phyloP scores from a whole-genome alignment of 768 basidiomycete genomes.

The Agrocybe pediades region DNA sequence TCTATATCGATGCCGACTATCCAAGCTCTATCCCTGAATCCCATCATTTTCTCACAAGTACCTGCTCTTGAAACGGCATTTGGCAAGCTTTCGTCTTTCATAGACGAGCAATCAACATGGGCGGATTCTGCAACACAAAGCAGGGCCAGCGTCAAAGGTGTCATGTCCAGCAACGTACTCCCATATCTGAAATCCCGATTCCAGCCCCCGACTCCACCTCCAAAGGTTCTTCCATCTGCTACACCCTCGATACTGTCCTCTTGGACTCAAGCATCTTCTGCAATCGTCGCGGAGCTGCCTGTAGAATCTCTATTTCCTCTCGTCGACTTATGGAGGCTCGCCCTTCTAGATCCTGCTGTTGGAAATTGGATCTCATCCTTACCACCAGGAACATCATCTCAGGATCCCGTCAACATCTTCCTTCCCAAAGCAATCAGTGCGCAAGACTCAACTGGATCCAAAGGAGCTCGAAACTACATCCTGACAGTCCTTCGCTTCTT shows the following conservation, averaged over 20 bases:
- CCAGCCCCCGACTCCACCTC: slow-evolving; percentile 24
- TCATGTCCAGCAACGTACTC: slow-evolving; percentile 48
- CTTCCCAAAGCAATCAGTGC: slow-evolving; percentile 43
- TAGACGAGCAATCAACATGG: slow-evolving; percentile 49
- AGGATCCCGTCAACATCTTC: slow-evolving; percentile 46
- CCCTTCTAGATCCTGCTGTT: slow-evolving; percentile 63
- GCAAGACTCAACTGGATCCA: slow-evolving; percentile 29
- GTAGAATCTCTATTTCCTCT: slow-evolving; percentile 72
- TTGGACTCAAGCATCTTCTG: slow-evolving; percentile 51
- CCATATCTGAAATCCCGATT: slow-evolving; percentile 70
- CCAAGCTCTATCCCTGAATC: slow-evolving; percentile 64
- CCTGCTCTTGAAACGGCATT: slow-evolving; percentile 68
- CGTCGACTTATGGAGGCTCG: slow-evolving; percentile 81
- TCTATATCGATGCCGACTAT: slow-evolving; percentile 60
- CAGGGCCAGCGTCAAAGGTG: slow-evolving; percentile 47
- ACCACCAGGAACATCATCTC: slow-evolving; percentile 20
- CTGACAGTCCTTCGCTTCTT: slow-evolving; percentile 71
- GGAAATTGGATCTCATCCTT: slow-evolving; percentile 49
- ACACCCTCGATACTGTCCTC: slow-evolving; percentile 39
- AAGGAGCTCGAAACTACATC: slow-evolving; percentile 52
- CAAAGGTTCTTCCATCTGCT: slow-evolving; percentile 28
- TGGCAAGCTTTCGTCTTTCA: slow-evolving; percentile 61
- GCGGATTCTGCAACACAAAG: slow-evolving; percentile 25
- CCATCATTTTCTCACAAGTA: slow-evolving; percentile 75
- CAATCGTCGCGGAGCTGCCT: slow-evolving; percentile 48